Evolutionary conservation across 306 rosid species (phyloP), one percentile per base, ranked within the genome.

Genomic region (Delonix regia): DNA sequence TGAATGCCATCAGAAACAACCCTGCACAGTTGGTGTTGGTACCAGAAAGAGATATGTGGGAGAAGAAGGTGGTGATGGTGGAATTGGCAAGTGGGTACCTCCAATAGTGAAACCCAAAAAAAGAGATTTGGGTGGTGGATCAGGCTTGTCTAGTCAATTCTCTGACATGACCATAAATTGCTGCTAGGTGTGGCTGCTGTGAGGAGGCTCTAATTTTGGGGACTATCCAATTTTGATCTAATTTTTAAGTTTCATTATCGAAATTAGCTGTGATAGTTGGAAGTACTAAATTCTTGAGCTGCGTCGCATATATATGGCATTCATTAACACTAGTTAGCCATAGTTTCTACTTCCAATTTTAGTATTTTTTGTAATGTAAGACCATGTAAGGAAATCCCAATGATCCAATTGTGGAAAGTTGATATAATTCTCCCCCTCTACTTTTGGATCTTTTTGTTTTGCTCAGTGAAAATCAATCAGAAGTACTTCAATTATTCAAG

Each of bases 111-210:
- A 85, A 62, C 84, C 84, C 8, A 83, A 51, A 44, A 86, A 67
- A 63, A 78, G 83, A 30, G 83, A 67, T 70, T 79, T 88, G 72
- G 75, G 69, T 22, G 81, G 84, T 49, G 88, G 71, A 15, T 89
- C 97, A 53, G 90, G 77, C 59, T 83, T 91, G 89, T 86, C 93
- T 1, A 87, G 79, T 81, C 91, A 91, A 52, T 86, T 91, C 6
- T 91, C 96, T 72, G 74, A 84, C 56, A 87, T 83, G 88, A 83
- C 85, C 57, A 72, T 89, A 49, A 89, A 91, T 59, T 91, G 93
- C 59, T 91, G 93, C 55, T 88, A 69, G 79, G 24, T 8, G 22
- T 53, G 33, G 33, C 28, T 74, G 49, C 25, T 60, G 33, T 3
- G 15, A 7, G 24, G 76, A 38, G 33, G 41, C 34, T 6, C 71